phyloP scores from a whole-genome alignment of 108 stramenopile species.

The Pseudonitzschia multistriata region DNA sequence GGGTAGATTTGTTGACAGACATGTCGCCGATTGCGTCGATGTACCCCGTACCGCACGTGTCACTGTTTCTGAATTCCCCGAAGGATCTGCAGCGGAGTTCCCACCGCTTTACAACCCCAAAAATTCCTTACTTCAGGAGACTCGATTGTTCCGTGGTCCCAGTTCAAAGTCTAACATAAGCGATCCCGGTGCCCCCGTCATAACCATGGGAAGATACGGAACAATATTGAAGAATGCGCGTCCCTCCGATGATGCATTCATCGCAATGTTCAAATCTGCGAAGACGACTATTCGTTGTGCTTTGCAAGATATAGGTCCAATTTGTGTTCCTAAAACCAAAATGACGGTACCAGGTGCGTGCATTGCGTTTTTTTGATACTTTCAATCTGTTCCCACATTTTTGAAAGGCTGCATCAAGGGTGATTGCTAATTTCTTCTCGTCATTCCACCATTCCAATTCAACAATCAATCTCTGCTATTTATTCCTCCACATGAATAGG shows the following conservation, averaged over 20 bases:
- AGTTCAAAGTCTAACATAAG: neutral
- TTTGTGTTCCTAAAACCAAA: conserved; percentile 39
- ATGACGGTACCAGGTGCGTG: conserved; percentile 24
- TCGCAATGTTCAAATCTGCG: conserved; percentile 48
- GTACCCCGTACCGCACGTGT: conserved; percentile 36
- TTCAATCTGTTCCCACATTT: no score
- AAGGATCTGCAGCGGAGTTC: conserved; percentile 24
- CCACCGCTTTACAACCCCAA: conserved; percentile 24
- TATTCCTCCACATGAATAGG: neutral
- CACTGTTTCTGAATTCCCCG: conserved; percentile 43
- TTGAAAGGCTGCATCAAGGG: no score
- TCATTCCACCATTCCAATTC: neutral
- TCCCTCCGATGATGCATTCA: conserved; percentile 47
- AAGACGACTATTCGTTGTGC: conserved; percentile 35
- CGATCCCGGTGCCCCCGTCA: conserved; percentile 28
- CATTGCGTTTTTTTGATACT: neutral
- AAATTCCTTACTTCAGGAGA: neutral
- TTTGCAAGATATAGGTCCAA: conserved; percentile 50
- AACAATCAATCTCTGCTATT: neutral
- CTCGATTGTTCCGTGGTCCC: conserved; percentile 11
- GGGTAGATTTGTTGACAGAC: conserved; percentile 46
- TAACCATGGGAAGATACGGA: conserved; percentile 49
- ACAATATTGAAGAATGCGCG: conserved; percentile 27
- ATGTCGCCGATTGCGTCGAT: conserved; percentile 49
- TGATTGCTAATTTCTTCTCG: neutral